Evolutionary conservation across 306 rosid genomes (phyloP), one percentile per base, ranked within the genome.

Genomic region (Vicia sativa): DNA sequence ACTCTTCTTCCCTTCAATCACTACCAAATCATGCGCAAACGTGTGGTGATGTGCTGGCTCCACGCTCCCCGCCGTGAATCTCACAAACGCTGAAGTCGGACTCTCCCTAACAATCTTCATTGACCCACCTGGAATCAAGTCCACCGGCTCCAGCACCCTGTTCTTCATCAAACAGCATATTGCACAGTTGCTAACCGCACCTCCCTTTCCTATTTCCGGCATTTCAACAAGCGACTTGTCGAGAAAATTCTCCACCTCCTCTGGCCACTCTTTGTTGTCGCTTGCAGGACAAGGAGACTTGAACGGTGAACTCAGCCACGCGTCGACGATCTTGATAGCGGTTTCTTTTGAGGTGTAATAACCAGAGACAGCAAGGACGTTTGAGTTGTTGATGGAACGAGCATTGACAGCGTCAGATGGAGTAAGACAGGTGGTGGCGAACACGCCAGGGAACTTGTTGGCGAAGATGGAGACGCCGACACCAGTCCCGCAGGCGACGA

Each of bases 21-120:
- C 97, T 37, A 89, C 90, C 89, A 91, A 62, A 54, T 91, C 97
- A 45, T 91, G 97, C 15, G 96, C 97, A 29, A 87, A 89, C 0
- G 95, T 89, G 62, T 89, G 97, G 77, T 87, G 96, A 29, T 91
- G 97, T 7, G 96, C 97, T 9, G 95, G 97, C 70, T 91, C 97
- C 12, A 89, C 92, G 37, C 92, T 89, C 69, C 95, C 95, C 0
- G 96, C 96, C 79, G 74, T 78, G 48, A 92, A 92, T 72, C 84
- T 77, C 37, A 92, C 96, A 7, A 89, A 37, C 19, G 96, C 96
- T 23, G 97, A 89, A 0, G 97, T 92, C 3, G 97, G 96, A 19
- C 28, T 83, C 68, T 92, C 96, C 45, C 96, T 76, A 48, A 89
- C 2, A 11, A 92, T 92, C 86, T 85, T 92, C 97, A 92, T 92